Base-by-base conservation (phyloP, 768 basidiomycete species). In the Trametes coccinea region DNA sequence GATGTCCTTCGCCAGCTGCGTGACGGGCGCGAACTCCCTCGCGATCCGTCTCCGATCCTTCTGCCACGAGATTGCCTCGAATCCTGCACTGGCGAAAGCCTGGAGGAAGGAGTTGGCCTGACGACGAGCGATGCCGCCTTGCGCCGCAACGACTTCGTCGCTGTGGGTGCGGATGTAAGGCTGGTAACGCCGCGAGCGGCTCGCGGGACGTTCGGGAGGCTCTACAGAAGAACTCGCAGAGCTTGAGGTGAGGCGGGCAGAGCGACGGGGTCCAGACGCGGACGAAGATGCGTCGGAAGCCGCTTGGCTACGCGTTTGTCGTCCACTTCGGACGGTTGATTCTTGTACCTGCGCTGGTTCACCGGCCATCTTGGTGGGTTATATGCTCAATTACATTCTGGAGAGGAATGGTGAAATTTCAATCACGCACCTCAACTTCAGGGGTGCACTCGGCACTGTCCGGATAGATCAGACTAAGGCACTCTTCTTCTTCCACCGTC, bases 1-100 rank as follows among this genome's bases (percentile, higher is more conserved):
- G n/a, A 91, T 76, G 61, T 90, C 79, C 59, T 72, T 77, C 2
- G 83, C 69, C 7, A 60, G 60, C 48, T 60, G 44, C 30, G 57
- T 48, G 29, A 56, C 14, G 2, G 66, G 60, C 5, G 60, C 67
- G 49, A 67, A 69, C 46, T 70, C 69, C 14, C 29, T 30, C 39
- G 63, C 66, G 22, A 64, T 50, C 46, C 46, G 56, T 22, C 48
- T 46, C 22, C 60, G 56, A 54, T 69, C 64, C 44, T 59, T 63
- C 45, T 61, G 44, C 67, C 67, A 72, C 2, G 66, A 65, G 34
- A 69, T 29, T 10, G 64, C 47, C 40, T 61, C 47, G 39, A 66
- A 61, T 5, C 67, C 70, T 37, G 63, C 65, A 29, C 56, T 54
- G 29, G 29, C 37, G 49, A 60, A 64, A 8, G 43, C 56, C 27